Base-by-base conservation (phyloP, 495 filamentous ascomycete genomes). In the Pyronema omphalodes region DNA sequence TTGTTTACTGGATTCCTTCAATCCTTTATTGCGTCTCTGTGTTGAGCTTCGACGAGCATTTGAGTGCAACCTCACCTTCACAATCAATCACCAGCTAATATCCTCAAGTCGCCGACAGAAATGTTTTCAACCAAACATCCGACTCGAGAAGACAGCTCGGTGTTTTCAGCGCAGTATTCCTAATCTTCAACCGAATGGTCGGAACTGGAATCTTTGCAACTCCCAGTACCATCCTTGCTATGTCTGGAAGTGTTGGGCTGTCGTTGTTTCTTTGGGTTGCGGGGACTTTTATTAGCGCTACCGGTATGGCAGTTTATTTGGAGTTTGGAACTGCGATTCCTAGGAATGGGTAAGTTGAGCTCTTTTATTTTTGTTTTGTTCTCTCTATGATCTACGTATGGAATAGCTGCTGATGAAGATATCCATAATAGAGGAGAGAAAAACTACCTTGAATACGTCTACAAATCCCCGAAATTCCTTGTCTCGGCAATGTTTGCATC, bases 371-470 rank as follows among this genome's bases (percentile, higher is more conserved):
- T n/a, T n/a, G n/a, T n/a, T n/a, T n/a, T n/a, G n/a, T 7, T 7
- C 39, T 17, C 11, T 41, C 39, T 12, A 17, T 1, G 47, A 19
- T 50, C 7, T 11, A 12, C n/a, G 47, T 2, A 19, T 47, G 11
- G 44, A 9, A 47, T 9, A n/a, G 12, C 44, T 23, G 44, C 82
- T 29, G 23, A 14, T 9, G 44, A n/a, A 23, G 3, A 35, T 45
- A 70, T 79, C 2, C 80, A 76, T 3, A 83, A 43, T 82, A 81
- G 83, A 1, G 83, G 82, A 15, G 73, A 77, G 40, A 86, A 86
- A 67, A 79, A 86, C 33, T 88, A 88, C 58, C 75, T 87, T 51
- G 83, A 88, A 59, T 83, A 79, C 65, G 78, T 79, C 0, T 88
- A 86, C 67, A 77, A 74, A 0, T 70, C 70, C 19, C 83, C 84